A percentile compares a stretch with the other conserved stretches of the same genome.
These are phyloP conservation scores for Ilex paraguariensis DNA, from an alignment of 305 asterid genomes.

Conservation along the genomic window DNA sequence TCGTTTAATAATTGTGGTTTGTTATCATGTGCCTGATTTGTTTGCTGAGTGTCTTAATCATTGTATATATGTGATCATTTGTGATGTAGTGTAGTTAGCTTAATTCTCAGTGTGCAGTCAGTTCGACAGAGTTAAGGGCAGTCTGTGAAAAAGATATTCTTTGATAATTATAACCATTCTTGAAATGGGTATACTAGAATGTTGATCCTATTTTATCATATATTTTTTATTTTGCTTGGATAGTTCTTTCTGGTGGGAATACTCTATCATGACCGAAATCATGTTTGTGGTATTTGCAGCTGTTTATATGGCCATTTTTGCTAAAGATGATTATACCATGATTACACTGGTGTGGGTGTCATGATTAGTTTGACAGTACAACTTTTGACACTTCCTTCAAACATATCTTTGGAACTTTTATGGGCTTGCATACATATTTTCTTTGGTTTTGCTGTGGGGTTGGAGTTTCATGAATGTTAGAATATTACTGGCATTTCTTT, in stretches of 20 bases:
- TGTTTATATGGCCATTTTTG: conserved; percentile 75
- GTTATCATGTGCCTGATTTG: no score
- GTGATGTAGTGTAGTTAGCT: no score
- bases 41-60: no score
- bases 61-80: no score
- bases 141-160: conserved; percentile 95
- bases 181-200: conserved; percentile 76
- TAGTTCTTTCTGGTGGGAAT: conserved; percentile 3
- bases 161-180: conserved; percentile 89
- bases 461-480: background rate
- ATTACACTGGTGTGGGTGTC: conserved; percentile 86
- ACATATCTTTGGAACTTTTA: background rate
- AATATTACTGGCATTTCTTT: no score
- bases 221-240: background rate
- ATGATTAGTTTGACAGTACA: conserved; percentile 42
- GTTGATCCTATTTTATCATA: conserved; percentile 7
- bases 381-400: conserved; percentile 9
- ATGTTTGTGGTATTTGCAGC: conserved; percentile 32
- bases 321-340: conserved; percentile 76
- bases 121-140: conserved; percentile 68
- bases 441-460: conserved; percentile 4
- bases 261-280: background rate
- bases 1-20: no score
- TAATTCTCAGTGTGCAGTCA: conserved; percentile 14
- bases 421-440: background rate